Conservation (phyloP, 345 rosid species). For the Cardamine chenopodiifolia region DNA sequence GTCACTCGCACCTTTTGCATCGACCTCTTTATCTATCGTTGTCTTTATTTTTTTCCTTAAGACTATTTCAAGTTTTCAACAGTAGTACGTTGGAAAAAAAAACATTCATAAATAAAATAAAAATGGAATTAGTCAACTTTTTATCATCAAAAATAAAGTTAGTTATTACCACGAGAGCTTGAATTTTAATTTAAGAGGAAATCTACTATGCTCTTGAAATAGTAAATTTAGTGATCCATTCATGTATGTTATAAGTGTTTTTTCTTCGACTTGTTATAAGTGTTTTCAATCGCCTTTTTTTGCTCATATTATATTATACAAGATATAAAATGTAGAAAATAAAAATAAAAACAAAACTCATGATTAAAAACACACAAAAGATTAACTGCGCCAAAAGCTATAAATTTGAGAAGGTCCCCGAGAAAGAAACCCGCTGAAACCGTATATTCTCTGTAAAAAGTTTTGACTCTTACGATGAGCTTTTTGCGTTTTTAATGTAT, state of each 20-base stretch:
- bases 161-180: not conserved
- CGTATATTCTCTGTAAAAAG: constrained; percentile 65
- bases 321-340: not conserved
- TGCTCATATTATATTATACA: not conserved
- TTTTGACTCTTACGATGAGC: constrained; percentile 67
- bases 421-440: constrained; percentile 50
- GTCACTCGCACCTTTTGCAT: constrained; percentile 23
- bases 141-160: not conserved
- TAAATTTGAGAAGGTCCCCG: constrained; percentile 37
- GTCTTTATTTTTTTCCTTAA: constrained; percentile 18
- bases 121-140: not conserved
- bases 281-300: not conserved
- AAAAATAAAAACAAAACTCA: not conserved
- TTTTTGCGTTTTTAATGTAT: constrained; percentile 33
- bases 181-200: not conserved
- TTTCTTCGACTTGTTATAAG: not conserved
- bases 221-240: not conserved
- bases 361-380: not conserved
- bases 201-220: not conserved
- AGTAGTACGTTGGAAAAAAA: not conserved
- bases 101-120: not conserved
- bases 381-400: constrained; percentile 36
- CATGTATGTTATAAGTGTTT: not conserved
- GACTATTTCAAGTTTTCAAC: not conserved
- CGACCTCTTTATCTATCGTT: constrained; percentile 29